Evolutionary conservation across 2,329 filamentous ascomycete species (phyloP).

Genomic region (Pseudogymnoascus sp.): DNA sequence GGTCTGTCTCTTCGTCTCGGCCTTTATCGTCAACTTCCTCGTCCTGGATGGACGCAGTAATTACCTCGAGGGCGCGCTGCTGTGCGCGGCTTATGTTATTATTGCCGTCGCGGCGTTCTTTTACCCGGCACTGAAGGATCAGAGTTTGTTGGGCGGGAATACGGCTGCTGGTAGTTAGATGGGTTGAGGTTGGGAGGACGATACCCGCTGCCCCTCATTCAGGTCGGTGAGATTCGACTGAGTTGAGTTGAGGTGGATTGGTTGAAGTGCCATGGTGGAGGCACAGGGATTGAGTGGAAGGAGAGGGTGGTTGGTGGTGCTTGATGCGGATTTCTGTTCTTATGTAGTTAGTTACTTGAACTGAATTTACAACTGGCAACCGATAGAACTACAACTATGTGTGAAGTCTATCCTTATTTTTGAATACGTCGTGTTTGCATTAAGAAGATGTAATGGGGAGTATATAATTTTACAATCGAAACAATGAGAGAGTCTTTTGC

Average conservation of each 20-base stretch:
- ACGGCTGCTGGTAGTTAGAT: constrained; percentile 21
- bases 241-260: not conserved
- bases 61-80: constrained; percentile 70
- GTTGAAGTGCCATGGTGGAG: not conserved
- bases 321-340: not conserved
- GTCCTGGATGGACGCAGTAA: constrained; percentile 81
- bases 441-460: not conserved
- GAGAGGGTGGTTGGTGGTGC: not conserved
- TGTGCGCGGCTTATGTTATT: constrained; percentile 61
- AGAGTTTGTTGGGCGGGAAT: constrained; percentile 34
- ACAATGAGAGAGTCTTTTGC: not conserved
- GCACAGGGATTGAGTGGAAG: not conserved
- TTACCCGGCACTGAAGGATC: constrained; percentile 47
- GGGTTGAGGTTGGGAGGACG: not conserved
- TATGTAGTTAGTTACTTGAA: not conserved
- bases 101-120: constrained; percentile 61
- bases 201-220: too few relatives aligned
- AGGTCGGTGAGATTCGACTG: too few relatives aligned
- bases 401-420: not conserved
- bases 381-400: not conserved
- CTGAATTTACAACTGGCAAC: not conserved
- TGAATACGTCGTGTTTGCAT: not conserved
- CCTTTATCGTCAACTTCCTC: constrained; percentile 81
- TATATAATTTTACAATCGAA: not conserved
- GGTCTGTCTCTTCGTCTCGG: constrained; percentile 73